Conservation (phyloP, 1,139 yeast species). For the Arxiozyma heterogenica region DNA sequence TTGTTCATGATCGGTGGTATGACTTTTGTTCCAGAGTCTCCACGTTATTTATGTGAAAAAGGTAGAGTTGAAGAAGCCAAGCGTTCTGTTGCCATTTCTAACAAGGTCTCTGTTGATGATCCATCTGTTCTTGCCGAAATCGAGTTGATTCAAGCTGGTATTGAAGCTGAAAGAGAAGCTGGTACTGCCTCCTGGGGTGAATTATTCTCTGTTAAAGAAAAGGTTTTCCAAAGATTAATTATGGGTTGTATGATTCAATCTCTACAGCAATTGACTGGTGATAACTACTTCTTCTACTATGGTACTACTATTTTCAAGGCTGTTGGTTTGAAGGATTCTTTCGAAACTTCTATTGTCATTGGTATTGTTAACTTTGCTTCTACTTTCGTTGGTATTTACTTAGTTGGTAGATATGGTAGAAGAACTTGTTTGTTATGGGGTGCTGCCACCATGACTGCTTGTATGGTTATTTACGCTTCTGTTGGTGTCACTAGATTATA, state of each 20-base stretch:
- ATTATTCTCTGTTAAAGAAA: constrained; percentile 27
- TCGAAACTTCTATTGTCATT: constrained; percentile 61
- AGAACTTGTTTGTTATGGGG: constrained; percentile 55
- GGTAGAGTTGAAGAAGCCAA: constrained; percentile 50
- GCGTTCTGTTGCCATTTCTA: constrained; percentile 36
- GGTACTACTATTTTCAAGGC: constrained; percentile 69
- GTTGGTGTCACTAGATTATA: constrained; percentile 58
- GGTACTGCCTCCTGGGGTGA: constrained; percentile 34
- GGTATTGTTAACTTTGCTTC: constrained; percentile 72
- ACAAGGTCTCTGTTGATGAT: constrained; percentile 38
- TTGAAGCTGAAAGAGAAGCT: constrained; percentile 38
- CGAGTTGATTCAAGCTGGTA: constrained; percentile 51
- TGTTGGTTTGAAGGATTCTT: constrained; percentile 62
- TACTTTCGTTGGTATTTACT: constrained; percentile 55
- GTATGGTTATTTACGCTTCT: constrained; percentile 56
- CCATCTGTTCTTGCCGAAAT: constrained; percentile 47
- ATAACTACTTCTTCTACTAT: constrained; percentile 71
- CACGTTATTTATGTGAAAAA: constrained; percentile 54
- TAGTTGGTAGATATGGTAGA: constrained; percentile 61
- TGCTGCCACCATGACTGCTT: constrained; percentile 50
- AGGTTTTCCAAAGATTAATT: constrained; percentile 49
- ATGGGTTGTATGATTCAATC: constrained; percentile 59
- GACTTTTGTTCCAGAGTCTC: constrained; percentile 67
- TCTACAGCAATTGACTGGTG: constrained; percentile 70
- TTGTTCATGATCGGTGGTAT: constrained; percentile 41